Evolutionary conservation across 495 filamentous ascomycete genomes (phyloP).

Genomic region (Parachaetomium inaequale): DNA sequence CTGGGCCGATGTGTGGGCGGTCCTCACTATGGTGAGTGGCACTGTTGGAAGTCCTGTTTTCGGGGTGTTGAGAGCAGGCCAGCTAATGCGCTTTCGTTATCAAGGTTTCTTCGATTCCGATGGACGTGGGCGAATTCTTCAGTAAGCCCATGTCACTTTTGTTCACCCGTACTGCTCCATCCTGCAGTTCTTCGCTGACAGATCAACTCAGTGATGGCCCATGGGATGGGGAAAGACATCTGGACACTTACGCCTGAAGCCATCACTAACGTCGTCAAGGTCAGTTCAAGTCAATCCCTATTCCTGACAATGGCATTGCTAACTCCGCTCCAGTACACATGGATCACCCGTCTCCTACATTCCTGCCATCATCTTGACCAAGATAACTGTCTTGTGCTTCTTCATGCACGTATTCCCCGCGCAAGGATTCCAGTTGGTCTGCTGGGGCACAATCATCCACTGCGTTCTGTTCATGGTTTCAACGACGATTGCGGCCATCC

Average conservation of each 20-base stretch:
- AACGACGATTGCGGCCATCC: neutral
- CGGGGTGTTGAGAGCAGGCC: neutral
- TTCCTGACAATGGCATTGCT: neutral
- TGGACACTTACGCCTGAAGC: neutral
- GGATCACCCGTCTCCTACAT: neutral
- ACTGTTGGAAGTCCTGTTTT: neutral
- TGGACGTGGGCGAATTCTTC: conserved; percentile 2
- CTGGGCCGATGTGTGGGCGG: neutral
- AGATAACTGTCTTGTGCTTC: neutral
- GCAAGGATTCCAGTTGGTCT: neutral
- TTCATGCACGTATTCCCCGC: neutral
- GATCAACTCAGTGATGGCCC: neutral
- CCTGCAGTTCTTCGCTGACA: neutral
- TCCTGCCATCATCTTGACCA: neutral
- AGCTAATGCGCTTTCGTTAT: neutral
- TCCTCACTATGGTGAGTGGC: neutral
- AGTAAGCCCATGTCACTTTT: neutral
- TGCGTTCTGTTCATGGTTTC: neutral
- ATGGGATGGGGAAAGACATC: neutral
- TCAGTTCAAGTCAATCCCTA: neutral
- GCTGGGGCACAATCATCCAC: neutral
- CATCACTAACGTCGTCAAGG: neutral
- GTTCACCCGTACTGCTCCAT: neutral
- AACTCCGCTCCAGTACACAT: neutral
- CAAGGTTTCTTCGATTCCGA: neutral